Conservation (phyloP, 352 stramenopile genomes). For the Phytophthora palmivora region DNA sequence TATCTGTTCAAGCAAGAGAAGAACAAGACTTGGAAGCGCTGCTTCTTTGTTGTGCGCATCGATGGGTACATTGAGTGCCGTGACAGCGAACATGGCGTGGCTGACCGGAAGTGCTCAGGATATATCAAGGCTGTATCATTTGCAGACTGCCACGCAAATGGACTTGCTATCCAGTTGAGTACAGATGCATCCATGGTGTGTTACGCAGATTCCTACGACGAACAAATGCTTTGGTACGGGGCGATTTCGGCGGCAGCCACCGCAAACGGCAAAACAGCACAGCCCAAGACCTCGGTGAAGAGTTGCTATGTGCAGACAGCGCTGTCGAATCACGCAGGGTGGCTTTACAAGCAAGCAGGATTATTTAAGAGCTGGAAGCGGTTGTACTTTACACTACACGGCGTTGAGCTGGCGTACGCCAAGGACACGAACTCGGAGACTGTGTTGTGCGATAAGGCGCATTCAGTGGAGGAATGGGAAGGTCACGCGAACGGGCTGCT, state of each 20-base stretch:
- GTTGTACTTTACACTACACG: slow-evolving; percentile 84
- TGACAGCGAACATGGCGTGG: slow-evolving; percentile 45
- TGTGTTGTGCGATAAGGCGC: slow-evolving; percentile 62
- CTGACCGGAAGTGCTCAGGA: slow-evolving; percentile 62
- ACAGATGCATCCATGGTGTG: slow-evolving; percentile 70
- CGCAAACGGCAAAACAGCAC: slow-evolving; percentile 52
- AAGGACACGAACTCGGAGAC: slow-evolving; percentile 79
- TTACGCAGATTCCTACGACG: slow-evolving; percentile 83
- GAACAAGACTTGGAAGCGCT: slow-evolving; percentile 58
- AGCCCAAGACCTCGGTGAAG: slow-evolving; percentile 62
- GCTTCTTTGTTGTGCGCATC: slow-evolving; percentile 68
- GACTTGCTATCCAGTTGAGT: slow-evolving; percentile 74
- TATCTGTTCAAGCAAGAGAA: slow-evolving; percentile 76
- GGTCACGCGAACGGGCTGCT: slow-evolving; percentile 73
- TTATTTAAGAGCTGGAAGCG: slow-evolving; percentile 87
- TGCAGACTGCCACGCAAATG: slow-evolving; percentile 73
- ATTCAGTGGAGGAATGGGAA: slow-evolving; percentile 72
- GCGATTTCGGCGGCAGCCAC: slow-evolving; percentile 69
- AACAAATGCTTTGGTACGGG: slow-evolving; percentile 85
- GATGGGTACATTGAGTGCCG: slow-evolving; percentile 81
- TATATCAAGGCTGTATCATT: slow-evolving; percentile 78
- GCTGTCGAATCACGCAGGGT: slow-evolving; percentile 78
- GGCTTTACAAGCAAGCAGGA: slow-evolving; percentile 78
- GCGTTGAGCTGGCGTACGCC: slow-evolving; percentile 70
- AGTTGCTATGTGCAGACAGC: slow-evolving; percentile 79